phyloP scores from a whole-genome alignment of 306 rosid genomes.

The Psophocarpus tetragonolobus region DNA sequence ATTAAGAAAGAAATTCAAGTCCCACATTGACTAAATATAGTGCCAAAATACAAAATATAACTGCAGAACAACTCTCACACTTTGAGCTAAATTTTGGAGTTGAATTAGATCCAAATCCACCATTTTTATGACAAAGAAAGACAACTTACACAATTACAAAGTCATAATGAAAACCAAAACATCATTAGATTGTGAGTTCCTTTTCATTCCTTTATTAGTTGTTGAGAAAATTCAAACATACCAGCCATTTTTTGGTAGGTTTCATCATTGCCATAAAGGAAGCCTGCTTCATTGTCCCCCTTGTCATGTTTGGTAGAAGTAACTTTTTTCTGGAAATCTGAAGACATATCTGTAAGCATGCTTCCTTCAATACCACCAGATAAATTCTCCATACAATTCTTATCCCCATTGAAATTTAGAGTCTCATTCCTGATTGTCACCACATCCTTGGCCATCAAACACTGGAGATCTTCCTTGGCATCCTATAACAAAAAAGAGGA shows the following conservation, averaged over 20 bases:
- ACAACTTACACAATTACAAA: not conserved
- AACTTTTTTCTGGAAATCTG: slow-evolving; percentile 93
- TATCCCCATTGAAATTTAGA: slow-evolving; percentile 56
- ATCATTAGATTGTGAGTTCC: not conserved
- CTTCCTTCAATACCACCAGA: slow-evolving; percentile 47
- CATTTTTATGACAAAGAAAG: no score
- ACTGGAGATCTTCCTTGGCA: slow-evolving; percentile 79
- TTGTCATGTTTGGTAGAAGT: slow-evolving; percentile 69
- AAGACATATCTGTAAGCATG: slow-evolving; percentile 46
- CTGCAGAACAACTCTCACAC: no score
- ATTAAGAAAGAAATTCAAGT: no score
- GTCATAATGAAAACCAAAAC: not conserved
- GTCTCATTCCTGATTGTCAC: slow-evolving; percentile 79
- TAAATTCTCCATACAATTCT: slow-evolving; percentile 23
- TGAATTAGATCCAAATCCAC: no score
- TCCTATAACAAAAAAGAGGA: slow-evolving; percentile 50
- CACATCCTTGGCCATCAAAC: slow-evolving; percentile 85
- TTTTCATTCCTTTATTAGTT: not conserved
- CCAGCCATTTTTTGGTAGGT: slow-evolving; percentile 62
- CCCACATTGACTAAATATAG: no score
- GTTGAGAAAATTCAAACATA: slow-evolving; percentile 39
- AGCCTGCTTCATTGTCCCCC: slow-evolving; percentile 42
- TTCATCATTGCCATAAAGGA: slow-evolving; percentile 54
- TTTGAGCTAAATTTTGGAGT: no score
- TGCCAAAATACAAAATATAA: no score